A percentile compares a stretch with the other conserved stretches of the same genome.
phyloP scores from a whole-genome alignment of 306 rosid species.

The Cucurbita moschata region DNA sequence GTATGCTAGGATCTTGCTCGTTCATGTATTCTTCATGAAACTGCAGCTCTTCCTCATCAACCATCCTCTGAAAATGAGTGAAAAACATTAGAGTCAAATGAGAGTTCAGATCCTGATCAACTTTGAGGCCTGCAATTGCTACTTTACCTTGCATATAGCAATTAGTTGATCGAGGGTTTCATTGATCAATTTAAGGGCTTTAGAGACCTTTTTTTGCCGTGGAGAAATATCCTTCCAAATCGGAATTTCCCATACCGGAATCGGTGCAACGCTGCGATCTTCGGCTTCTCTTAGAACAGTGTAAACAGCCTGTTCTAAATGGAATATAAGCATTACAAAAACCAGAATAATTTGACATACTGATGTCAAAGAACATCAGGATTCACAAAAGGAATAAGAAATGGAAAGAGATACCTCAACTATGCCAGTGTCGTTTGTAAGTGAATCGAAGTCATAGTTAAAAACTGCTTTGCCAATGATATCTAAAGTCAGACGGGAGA shows the following conservation, averaged over 20 bases:
- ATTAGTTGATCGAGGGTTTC: constrained; percentile 62
- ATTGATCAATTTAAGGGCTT: constrained; percentile 81
- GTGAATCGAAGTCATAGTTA: constrained; percentile 86
- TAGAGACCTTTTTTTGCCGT: constrained; percentile 60
- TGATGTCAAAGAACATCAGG: constrained; percentile 3
- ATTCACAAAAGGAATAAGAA: not conserved
- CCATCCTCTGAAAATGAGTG: constrained; percentile 67
- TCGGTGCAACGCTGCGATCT: constrained; percentile 78
- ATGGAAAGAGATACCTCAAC: constrained; percentile 56
- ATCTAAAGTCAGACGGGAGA: constrained; percentile 88
- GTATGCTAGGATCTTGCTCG: constrained; percentile 92
- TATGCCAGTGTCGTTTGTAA: constrained; percentile 81
- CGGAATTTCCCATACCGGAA: constrained; percentile 92
- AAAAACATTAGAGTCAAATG: not conserved
- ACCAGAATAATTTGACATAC: constrained; percentile 12
- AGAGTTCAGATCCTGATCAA: not conserved
- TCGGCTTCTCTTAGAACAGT: constrained; percentile 94
- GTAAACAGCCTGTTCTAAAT: constrained; percentile 79
- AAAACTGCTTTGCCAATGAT: constrained; percentile 93
- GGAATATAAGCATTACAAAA: constrained; percentile 10
- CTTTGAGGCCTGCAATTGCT: not conserved
- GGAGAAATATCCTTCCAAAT: constrained; percentile 98
- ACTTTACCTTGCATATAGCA: constrained; percentile 78
- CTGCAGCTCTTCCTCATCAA: constrained; percentile 92
- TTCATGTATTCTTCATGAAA: constrained; percentile 92